Conservation (phyloP, 2,329 filamentous ascomycete genomes). For the Exophiala alcalophila region DNA sequence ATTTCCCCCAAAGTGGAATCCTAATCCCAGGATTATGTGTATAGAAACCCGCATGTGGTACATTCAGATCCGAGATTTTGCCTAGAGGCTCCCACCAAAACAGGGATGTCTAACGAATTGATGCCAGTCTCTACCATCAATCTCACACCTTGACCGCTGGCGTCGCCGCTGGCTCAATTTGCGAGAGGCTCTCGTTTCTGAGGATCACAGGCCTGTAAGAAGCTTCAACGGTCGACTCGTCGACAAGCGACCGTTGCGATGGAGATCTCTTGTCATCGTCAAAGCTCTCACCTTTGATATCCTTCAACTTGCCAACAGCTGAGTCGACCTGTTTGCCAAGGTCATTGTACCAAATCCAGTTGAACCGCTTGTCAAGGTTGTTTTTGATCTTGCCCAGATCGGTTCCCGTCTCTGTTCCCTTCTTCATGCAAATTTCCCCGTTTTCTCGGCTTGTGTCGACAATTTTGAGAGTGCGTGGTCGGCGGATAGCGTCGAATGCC, state of each 20-base stretch:
- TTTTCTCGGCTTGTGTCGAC: conserved; percentile 34
- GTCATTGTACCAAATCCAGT: conserved; percentile 8
- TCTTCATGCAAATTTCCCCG: conserved; percentile 2
- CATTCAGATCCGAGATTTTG: no score
- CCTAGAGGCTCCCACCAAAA: no score
- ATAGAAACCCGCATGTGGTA: no score
- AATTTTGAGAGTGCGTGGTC: conserved; percentile 45
- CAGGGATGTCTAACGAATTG: no score
- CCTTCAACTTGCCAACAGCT: background rate
- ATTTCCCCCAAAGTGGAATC: no score
- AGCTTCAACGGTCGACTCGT: conserved; percentile 2
- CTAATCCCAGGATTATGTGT: no score
- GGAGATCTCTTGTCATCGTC: conserved; percentile 2
- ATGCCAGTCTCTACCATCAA: no score
- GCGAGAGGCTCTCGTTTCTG: conserved; percentile 1
- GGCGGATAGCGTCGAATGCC: conserved; percentile 51
- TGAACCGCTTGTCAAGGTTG: conserved; percentile 2
- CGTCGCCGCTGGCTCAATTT: background rate
- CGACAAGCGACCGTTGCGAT: background rate
- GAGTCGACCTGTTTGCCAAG: background rate
- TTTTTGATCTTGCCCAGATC: conserved; percentile 5
- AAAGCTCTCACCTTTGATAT: conserved; percentile 1
- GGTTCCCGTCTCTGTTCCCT: background rate
- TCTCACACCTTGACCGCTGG: background rate
- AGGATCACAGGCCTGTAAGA: conserved; percentile 3